Evolutionary conservation across 805 yeast genomes (phyloP), one percentile per base, ranked within the genome.

Genomic region (Lipomyces chichibuensis): DNA sequence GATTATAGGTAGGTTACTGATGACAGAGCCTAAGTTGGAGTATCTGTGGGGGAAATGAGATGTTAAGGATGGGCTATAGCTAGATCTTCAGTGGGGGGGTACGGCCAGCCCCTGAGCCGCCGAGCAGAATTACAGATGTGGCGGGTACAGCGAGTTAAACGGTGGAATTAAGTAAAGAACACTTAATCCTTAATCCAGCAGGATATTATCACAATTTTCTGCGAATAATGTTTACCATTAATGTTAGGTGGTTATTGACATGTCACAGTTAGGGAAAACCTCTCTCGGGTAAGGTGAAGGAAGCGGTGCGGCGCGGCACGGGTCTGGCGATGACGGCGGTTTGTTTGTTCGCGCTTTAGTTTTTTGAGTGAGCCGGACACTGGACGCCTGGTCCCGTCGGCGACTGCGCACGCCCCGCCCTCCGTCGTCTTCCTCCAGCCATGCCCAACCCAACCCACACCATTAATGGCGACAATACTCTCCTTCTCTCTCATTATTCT

Each of bases 381-480:
- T 14, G 49, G 49, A 43, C 49, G 49, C 20, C 49, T 37, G 49
- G 49, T 43, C 49, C 49, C 23, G 49, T 43, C 49, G 49, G 23
- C 49, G 49, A 17, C 49, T 43, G 23, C 49, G 49, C 49, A 43
- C 49, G 49, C 49, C 49, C 49, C 49, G 49, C 49, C 49, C 49
- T 17, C 9, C 20, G 8, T 43, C 49, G 20, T 43, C 23, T 7
- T 43, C 49, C 20, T 43, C 20, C 23, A 2, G 49, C 49, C 49
- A 5, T 17, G 20, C 20, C 49, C 49, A 14, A 17, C 20, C 49
- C 20, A 17, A 7, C 20, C 49, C 49, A 17, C 49, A n/a, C 49
- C 49, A 17, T 43, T 43, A 43, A 43, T 43, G 49, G 49, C 49
- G 23, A 43, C 23, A 43, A 17, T 43, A 17, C 14, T 11, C 49